phyloP scores from a whole-genome alignment of 176 grass and related monocot genomes.

The Rhynchospora tenuis region DNA sequence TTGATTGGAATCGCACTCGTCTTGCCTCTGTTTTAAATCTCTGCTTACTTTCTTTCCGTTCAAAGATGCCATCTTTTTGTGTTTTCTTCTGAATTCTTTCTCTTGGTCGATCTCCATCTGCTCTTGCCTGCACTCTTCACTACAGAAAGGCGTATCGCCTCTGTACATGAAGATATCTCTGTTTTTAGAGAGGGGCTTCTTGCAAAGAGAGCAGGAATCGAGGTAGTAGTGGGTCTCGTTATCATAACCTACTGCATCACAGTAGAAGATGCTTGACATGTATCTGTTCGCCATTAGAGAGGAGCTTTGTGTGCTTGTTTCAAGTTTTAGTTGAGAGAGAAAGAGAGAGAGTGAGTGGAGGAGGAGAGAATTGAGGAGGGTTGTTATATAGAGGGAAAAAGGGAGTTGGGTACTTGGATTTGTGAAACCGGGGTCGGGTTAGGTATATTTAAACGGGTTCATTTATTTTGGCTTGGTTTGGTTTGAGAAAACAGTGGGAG shows the following conservation, averaged over 20 bases:
- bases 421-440: conserved; percentile 14
- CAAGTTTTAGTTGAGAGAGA: background rate
- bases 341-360: background rate
- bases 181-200: conserved; percentile 35
- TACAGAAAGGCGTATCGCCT: conserved; percentile 79
- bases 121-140: conserved; percentile 59
- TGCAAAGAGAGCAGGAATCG: conserved; percentile 59
- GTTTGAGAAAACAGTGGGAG: conserved; percentile 19
- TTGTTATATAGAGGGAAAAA: background rate
- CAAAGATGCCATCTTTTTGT: background rate
- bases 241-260: background rate
- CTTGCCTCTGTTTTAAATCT: conserved; percentile 12
- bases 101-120: conserved; percentile 54
- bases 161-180: conserved; percentile 77
- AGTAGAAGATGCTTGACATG: conserved; percentile 49
- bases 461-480: background rate
- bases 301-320: background rate
- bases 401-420: background rate
- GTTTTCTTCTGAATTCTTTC: conserved; percentile 13
- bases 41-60: conserved; percentile 1
- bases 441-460: background rate
- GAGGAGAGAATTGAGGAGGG: background rate
- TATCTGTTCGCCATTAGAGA: conserved; percentile 8
- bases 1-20: background rate
- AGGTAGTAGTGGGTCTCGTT: conserved; percentile 15